Conservation (phyloP, 2,329 filamentous ascomycete species). For the Aspergillus versicolor region DNA sequence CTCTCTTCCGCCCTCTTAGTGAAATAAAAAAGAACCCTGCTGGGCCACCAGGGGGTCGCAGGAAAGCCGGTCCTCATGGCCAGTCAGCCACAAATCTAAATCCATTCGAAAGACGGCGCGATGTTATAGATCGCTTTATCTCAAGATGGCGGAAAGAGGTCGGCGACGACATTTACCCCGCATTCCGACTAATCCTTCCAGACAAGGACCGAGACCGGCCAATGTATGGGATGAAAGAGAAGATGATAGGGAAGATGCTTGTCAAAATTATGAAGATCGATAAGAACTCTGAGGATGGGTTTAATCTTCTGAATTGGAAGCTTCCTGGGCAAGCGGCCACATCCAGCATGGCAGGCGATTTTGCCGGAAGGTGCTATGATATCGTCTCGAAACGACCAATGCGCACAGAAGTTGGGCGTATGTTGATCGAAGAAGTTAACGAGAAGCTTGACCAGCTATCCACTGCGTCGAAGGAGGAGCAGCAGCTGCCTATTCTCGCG, state of each 20-base stretch:
- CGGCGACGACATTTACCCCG: conserved; percentile 89
- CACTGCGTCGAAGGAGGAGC: conserved; percentile 72
- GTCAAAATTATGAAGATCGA: conserved; percentile 91
- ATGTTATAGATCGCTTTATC: conserved; percentile 85
- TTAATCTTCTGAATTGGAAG: conserved; percentile 88
- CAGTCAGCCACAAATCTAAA: conserved; percentile 51
- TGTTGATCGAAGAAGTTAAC: conserved; percentile 90
- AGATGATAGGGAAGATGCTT: conserved; percentile 82
- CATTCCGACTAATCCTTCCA: conserved; percentile 84
- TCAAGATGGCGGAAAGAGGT: conserved; percentile 82
- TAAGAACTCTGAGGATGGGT: conserved; percentile 83
- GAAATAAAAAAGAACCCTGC: conserved; percentile 74
- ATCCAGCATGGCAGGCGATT: conserved; percentile 77
- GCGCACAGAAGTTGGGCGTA: conserved; percentile 68
- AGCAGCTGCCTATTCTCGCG: conserved; percentile 77
- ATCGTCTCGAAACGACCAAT: conserved; percentile 81
- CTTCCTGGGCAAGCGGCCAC: conserved; percentile 68
- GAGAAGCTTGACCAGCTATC: conserved; percentile 77
- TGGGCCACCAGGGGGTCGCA: conserved; percentile 53
- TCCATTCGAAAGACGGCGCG: conserved; percentile 73
- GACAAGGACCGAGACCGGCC: conserved; percentile 89
- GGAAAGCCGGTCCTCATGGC: conserved; percentile 62
- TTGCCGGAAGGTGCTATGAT: conserved; percentile 84
- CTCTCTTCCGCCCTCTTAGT: conserved; percentile 76
- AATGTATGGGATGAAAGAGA: conserved; percentile 94